A percentile compares a stretch with the other conserved stretches of the same genome.
phyloP scores from a whole-genome alignment of 2,329 filamentous ascomycete species.

The Fusarium coicis region DNA sequence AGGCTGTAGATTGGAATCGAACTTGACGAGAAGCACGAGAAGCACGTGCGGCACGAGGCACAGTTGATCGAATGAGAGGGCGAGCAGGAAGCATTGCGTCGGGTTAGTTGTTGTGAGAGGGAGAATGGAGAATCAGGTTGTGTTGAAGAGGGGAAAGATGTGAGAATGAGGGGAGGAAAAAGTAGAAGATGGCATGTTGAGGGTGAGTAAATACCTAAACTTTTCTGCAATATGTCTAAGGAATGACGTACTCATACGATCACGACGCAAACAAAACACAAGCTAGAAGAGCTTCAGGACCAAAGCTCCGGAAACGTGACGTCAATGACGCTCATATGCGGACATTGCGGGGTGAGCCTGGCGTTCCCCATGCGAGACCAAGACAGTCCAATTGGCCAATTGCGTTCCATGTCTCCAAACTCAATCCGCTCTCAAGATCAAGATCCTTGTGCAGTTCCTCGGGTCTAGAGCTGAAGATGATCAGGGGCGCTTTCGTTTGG shows the following conservation, averaged over 20 bases:
- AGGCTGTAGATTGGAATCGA: conserved; percentile 57
- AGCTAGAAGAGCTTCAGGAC: conserved; percentile 23
- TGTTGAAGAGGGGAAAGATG: background rate
- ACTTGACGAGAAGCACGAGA: conserved; percentile 42
- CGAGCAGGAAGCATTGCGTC: conserved; percentile 47
- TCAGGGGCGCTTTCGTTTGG: conserved; percentile 20
- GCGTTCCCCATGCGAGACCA: conserved; percentile 12
- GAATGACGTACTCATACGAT: conserved; percentile 36
- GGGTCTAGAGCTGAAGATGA: background rate
- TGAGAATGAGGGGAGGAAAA: background rate
- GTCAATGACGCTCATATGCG: conserved; percentile 41
- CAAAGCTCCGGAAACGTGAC: conserved; percentile 38
- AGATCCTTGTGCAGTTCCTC: conserved; percentile 9
- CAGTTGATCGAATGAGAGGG: conserved; percentile 42
- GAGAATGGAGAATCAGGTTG: background rate
- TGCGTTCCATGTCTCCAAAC: background rate
- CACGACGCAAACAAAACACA: conserved; percentile 33
- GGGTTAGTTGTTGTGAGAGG: background rate
- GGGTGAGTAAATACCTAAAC: background rate
- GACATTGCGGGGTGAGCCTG: conserved; percentile 32
- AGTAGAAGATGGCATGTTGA: conserved; percentile 7
- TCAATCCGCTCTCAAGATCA: conserved; percentile 4
- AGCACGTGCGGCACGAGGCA: conserved; percentile 44
- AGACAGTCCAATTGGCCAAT: conserved; percentile 24
- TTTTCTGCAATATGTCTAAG: conserved; percentile 5